phyloP scores from a whole-genome alignment of 352 stramenopile genomes.

The Phytopythium delawarense region DNA sequence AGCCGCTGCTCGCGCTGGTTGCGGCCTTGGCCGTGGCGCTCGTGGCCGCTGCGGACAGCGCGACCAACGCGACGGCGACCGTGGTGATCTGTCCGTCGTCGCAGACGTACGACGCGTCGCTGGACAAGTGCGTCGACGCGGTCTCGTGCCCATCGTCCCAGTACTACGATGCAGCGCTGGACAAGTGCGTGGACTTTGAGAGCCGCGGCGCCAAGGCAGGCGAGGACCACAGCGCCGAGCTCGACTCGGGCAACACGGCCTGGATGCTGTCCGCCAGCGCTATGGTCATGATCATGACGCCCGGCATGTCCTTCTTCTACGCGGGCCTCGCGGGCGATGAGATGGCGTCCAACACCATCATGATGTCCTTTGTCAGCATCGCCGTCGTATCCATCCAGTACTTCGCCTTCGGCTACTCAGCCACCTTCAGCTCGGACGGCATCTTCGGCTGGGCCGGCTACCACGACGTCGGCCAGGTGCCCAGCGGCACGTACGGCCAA shows the following conservation, averaged over 20 bases:
- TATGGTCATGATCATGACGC: slow-evolving; percentile 36
- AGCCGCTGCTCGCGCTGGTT: neutral
- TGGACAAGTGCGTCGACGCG: slow-evolving; percentile 8
- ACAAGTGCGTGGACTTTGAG: slow-evolving; percentile 14
- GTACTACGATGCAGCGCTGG: slow-evolving; percentile 8
- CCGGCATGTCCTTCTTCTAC: slow-evolving; percentile 36
- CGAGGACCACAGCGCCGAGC: slow-evolving; percentile 1
- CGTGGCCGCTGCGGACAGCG: neutral
- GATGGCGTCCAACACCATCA: slow-evolving; percentile 28
- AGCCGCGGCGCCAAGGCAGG: slow-evolving; percentile 11
- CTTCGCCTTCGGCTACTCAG: slow-evolving; percentile 25
- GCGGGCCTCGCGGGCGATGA: slow-evolving; percentile 23
- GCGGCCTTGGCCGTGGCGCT: neutral
- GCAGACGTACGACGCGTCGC: slow-evolving; percentile 2
- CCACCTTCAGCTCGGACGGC: slow-evolving; percentile 18
- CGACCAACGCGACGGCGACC: neutral
- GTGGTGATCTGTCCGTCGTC: slow-evolving; percentile 7
- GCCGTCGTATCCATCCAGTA: slow-evolving; percentile 30
- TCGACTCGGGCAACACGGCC: slow-evolving; percentile 29
- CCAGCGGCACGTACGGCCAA: slow-evolving; percentile 14
- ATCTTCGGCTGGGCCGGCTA: slow-evolving; percentile 16
- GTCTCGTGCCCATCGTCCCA: slow-evolving; percentile 8
- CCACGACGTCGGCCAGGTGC: slow-evolving; percentile 10
- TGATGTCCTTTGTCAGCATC: slow-evolving; percentile 28
- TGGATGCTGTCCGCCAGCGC: slow-evolving; percentile 28